These are phyloP conservation scores for Zygoascus flipseniorum DNA, from an alignment of 805 yeast genomes.

Conservation along the genomic window DNA sequence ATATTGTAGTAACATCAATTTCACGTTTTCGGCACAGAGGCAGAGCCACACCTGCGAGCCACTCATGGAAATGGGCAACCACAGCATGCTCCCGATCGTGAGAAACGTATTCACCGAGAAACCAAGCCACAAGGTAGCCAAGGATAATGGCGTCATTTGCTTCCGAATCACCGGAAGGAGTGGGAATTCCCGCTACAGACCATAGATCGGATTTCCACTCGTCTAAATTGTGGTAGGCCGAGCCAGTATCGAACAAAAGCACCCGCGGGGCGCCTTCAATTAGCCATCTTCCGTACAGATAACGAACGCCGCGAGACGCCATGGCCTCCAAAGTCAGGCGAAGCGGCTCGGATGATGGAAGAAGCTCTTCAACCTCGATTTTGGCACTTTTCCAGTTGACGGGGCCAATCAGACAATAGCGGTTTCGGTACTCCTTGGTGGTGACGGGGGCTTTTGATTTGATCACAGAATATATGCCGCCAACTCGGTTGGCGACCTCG, in stretches of 20 bases:
- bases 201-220: constrained; percentile 96
- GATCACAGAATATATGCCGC: constrained; percentile 94
- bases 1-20: constrained; percentile 88
- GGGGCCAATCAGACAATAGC: constrained; percentile 85
- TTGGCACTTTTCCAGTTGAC: constrained; percentile 62
- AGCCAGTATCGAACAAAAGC: constrained; percentile 72
- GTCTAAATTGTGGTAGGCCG: constrained; percentile 59
- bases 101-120: constrained; percentile 84
- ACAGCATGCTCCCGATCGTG: constrained; percentile 82
- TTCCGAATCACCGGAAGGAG: constrained; percentile 82
- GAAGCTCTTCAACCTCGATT: constrained; percentile 67
- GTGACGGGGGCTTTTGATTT: constrained; percentile 97
- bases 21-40: constrained; percentile 88
- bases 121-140: constrained; percentile 96
- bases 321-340: constrained; percentile 64
- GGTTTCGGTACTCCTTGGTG: constrained; percentile 80
- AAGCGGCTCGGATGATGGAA: constrained; percentile 40
- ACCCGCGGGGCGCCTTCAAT: constrained; percentile 97
- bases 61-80: constrained; percentile 91
- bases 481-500: constrained; percentile 95
- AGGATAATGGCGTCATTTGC: constrained; percentile 86
- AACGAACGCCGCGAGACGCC: constrained; percentile 72
- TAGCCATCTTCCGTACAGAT: constrained; percentile 91
- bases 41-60: constrained; percentile 95
- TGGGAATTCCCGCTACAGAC: constrained; percentile 86